phyloP scores from a whole-genome alignment of 345 rosid species.

The Acer saccharum region DNA sequence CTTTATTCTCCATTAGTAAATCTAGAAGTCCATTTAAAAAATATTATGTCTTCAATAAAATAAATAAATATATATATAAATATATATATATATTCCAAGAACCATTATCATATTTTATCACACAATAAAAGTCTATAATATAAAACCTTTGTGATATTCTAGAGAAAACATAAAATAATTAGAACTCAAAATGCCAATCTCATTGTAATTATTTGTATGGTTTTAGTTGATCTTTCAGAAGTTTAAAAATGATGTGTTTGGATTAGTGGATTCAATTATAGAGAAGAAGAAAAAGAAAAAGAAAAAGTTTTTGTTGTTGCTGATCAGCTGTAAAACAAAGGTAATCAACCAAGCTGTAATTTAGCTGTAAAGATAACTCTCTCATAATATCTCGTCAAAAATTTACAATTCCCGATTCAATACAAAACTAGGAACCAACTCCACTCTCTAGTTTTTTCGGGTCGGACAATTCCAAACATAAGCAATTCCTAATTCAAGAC shows the following conservation, averaged over 20 bases:
- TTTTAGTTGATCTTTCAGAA: too few relatives aligned
- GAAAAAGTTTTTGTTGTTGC: too few relatives aligned
- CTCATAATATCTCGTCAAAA: conserved; percentile 32
- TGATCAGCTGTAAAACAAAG: too few relatives aligned
- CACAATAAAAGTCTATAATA: neutral
- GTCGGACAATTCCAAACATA: too few relatives aligned
- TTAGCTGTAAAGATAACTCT: conserved; percentile 5
- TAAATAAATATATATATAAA: neutral
- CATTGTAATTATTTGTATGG: too few relatives aligned
- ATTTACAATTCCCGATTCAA: conserved; percentile 44
- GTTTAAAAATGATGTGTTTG: too few relatives aligned
- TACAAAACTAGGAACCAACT: neutral
- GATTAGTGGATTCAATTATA: neutral
- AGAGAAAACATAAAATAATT: too few relatives aligned
- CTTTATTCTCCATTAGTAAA: conserved; percentile 23
- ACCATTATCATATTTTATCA: neutral
- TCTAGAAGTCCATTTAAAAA: neutral
- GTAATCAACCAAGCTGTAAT: neutral
- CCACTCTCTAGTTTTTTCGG: neutral
- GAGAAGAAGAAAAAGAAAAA: too few relatives aligned
- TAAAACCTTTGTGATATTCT: neutral
- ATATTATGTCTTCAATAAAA: neutral
- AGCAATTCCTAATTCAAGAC: conserved; percentile 31
- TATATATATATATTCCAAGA: neutral
- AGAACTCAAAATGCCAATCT: too few relatives aligned